Evolutionary conservation across 1,139 yeast genomes (phyloP), one percentile per base, ranked within the genome.

Genomic region (Protomyces inouyei): DNA sequence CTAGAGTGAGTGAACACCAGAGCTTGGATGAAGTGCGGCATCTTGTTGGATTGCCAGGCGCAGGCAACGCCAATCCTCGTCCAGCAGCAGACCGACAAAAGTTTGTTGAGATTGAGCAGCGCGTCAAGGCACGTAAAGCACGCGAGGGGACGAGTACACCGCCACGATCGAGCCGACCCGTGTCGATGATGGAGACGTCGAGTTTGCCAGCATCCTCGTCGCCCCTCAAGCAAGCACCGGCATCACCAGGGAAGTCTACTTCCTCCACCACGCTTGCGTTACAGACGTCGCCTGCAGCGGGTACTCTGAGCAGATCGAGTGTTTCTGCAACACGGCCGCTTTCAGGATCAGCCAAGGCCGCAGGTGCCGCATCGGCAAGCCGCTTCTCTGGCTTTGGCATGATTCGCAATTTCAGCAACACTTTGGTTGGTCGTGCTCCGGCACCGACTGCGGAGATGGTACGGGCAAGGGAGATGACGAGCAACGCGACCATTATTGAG

Each of bases 1-100:
- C 57, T 3, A 52, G 57, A 6, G 63, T 59, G 18, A 59, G 63
- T 45, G 57, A 59, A 18, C 21, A 55, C 3, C 63, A 59, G 32
- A 45, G 54, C 23, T 18, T 59, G 5, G 57, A 59, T 12, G 63
- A 59, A 12, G 63, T 59, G 32, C 52, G 63, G n/a, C 54, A 55
- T 9, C 57, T 59, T 9, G 54, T 59, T 40, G 63, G 63, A 10
- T 12, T 57, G 23, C 61, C 61, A 12, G 51, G 48, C 9, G 54
- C 38, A 35, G 25, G 23, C 21, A 43, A n/a, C 23, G 18, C 48
- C 12, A 21, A 18, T 10, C 10, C 23, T n/a, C 48, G 48, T n/a
- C 21, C 18, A 6, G 18, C 48, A 10, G 48, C 23, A 2, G 48
- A 43, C 23, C 48, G 48, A 5, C 48, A 43, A 10, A 43, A 43